Evolutionary conservation across 2,329 filamentous ascomycete species (phyloP), one percentile per base, ranked within the genome.

Genomic region (Exophiala xenobiotica): DNA sequence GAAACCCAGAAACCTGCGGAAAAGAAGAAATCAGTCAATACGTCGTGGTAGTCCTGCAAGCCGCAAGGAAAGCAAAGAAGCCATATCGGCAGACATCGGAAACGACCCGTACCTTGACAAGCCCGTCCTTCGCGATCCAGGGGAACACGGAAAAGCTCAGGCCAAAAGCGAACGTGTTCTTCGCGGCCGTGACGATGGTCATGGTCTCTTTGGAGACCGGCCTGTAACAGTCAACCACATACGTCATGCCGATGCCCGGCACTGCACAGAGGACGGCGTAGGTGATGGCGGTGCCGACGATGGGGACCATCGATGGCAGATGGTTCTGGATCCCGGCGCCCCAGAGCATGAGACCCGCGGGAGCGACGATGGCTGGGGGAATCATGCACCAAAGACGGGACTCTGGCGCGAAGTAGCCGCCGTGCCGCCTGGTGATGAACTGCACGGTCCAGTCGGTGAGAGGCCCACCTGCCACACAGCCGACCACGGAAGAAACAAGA

Each of bases 331-430:
- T 5, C 5, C 50, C 50, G 26, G 12, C 6, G 11, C 50, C 50
- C 44, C 45, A 96, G 2, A 90, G 91, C 83, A 96, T 95, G 11
- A 96, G 78, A 0, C 92, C 92, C 19, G 91, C 81, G 1, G 85
- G 82, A 0, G 90, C 96, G 2, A 84, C 82, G 45, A 96, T 62
- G 1, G 85, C 75, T 26, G 96, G 85, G 0, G 90, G 91, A 2
- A 85, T 70, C 0, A 83, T 88, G 90, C 96, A 95, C 38, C 95
- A 80, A 0, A 95, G 79, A 6, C 90, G 82, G 64, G 93, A 96
- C 68, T 97, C 91, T 1, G 92, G 91, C 67, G 96, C 90, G 66
- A 96, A 96, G 4, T 96, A 75, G 2, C 92, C 92, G 11, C 88
- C 89, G 61, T 96, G 96, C 23, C 85, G 83, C 37, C 84, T 80